Evolutionary conservation across 352 stramenopile species (phyloP), one percentile per base, ranked within the genome.

Genomic region (Phytopythium mirpurense): DNA sequence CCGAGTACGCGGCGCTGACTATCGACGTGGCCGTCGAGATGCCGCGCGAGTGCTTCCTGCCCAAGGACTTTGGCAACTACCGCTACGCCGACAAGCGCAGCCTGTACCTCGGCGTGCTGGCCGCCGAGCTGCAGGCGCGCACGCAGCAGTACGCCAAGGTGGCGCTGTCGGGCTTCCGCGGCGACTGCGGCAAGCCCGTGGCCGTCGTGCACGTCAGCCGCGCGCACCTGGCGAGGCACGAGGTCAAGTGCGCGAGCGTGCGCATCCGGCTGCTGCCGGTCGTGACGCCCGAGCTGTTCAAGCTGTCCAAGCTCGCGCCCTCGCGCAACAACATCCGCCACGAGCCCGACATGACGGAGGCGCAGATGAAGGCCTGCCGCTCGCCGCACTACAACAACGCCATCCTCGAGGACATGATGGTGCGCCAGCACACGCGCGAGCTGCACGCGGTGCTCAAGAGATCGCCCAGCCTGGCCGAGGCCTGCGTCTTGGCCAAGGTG

Each of bases 371-470:
- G 54, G 59, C 70, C 38, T 83, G 78, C 57, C 70, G 70, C 46
- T 96, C 86, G 10, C 89, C 89, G 19, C 69, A 81, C 42, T 96
- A 97, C 81, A 96, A 96, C 65, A 96, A 90, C 54, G 68, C 78
- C 6, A 88, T 97, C 19, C 57, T 97, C n/a, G 89, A 97, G 56
- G 89, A 97, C 57, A 92, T 96, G 83, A 74, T 83, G 66, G 62
- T 94, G 38, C 74, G 74, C 2, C 67, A 83, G 26, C 89, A 96
- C 58, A 89, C 90, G 29, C 63, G 79, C 31, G 78, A 90, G 43
- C 77, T 97, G 14, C 86, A 96, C 56, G 60, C 68, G 1, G 73
- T 68, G 29, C 56, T 82, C 19, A 78, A 77, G 23, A 74, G 86
- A 42, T 89, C 75, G 2, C 66, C 75, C 10, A 68, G 86, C 47